phyloP scores from a whole-genome alignment of 371 early-diverging fungal genomes.

The Actinomucor elegans region DNA sequence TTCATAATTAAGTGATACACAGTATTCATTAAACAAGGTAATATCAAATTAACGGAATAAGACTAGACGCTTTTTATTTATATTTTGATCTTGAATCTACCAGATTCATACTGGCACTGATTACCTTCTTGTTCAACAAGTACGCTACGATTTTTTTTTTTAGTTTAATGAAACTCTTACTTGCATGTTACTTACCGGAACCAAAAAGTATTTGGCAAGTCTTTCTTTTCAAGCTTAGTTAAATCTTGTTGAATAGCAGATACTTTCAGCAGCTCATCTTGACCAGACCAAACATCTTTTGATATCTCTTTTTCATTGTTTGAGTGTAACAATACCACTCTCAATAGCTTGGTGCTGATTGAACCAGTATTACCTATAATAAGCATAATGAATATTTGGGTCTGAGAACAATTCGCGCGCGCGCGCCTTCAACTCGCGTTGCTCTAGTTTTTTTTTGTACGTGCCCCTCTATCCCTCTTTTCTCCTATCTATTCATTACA shows the following conservation, averaged over 20 bases:
- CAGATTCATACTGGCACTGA: slow-evolving; percentile 18
- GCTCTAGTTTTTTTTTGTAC: neutral
- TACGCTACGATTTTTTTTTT: slow-evolving; percentile 1
- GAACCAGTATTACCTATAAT: slow-evolving; percentile 7
- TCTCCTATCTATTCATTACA: too few relatives aligned
- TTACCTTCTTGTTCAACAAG: slow-evolving; percentile 6
- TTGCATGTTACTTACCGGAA: slow-evolving; percentile 3
- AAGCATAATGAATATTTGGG: neutral
- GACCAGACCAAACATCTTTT: slow-evolving; percentile 14
- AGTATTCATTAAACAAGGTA: too few relatives aligned
- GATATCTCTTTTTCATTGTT: slow-evolving; percentile 3
- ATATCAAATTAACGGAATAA: too few relatives aligned
- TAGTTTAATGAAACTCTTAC: neutral
- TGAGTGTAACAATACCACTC: slow-evolving; percentile 3
- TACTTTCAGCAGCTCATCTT: slow-evolving; percentile 9
- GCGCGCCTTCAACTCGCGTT: too few relatives aligned
- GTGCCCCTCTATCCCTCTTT: neutral
- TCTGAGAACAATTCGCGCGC: neutral
- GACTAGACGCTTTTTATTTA: too few relatives aligned
- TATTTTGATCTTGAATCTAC: slow-evolving; percentile 8
- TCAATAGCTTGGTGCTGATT: neutral
- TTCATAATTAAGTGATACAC: slow-evolving; percentile 17
- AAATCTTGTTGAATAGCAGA: slow-evolving; percentile 21
- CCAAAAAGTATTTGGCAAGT: slow-evolving; percentile 7
- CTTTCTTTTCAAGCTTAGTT: neutral